phyloP scores from a whole-genome alignment of 495 filamentous ascomycete genomes.

The Penicillium desertorum region DNA sequence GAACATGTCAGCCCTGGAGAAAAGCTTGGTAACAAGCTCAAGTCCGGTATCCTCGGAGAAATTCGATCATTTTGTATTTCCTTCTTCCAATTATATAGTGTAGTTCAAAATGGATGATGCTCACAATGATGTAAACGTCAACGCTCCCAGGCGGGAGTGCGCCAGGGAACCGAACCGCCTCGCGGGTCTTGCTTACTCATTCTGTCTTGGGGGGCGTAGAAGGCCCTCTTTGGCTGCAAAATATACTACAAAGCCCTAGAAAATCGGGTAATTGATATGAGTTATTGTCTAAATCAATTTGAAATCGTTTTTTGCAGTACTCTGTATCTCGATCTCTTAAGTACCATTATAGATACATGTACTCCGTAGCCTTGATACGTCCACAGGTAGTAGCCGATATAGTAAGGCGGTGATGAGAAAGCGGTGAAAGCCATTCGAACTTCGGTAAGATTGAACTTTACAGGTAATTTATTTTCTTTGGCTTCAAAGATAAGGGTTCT shows the following conservation, averaged over 20 bases:
- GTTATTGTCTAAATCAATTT: not conserved
- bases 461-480: conserved; percentile 3
- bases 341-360: too few species aligned
- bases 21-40: not conserved
- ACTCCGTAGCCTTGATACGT: not conserved
- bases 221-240: not conserved
- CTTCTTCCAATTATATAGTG: not conserved
- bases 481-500: not conserved
- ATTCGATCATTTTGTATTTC: too few species aligned
- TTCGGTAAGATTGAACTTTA: not conserved
- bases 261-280: not conserved
- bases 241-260: not conserved
- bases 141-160: conserved; percentile 7
- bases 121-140: conserved; percentile 39
- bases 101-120: conserved; percentile 31
- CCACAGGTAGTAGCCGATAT: not conserved
- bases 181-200: conserved; percentile 26
- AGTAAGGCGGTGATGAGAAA: conserved; percentile 2
- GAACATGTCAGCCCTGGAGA: not conserved
- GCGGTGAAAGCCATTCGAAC: not conserved
- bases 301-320: not conserved
- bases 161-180: conserved; percentile 13
- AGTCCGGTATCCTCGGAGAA: not conserved
- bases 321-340: not conserved
- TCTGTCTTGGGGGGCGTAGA: not conserved